Base-by-base conservation (phyloP, 2,329 filamentous ascomycete genomes). In the Alternaria gansuensis region DNA sequence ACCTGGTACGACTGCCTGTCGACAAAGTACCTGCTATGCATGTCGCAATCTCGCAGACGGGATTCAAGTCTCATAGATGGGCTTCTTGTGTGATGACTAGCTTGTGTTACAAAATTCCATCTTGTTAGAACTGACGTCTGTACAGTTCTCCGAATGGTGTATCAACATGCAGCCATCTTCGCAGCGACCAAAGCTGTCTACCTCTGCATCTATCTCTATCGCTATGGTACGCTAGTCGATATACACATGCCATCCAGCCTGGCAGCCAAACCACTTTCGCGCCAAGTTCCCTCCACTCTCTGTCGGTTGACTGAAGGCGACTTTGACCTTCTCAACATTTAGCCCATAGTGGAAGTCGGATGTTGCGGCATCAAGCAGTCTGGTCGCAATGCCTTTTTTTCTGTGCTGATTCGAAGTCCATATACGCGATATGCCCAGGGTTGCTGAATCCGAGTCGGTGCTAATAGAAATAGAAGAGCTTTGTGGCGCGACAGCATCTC, bases 271-370 rank as follows among this genome's bases (percentile, higher is more conserved):
- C 79, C 86, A 89, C 60, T 81, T 82, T 66, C 83, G 79, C 8
- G 87, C 86, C 63, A 90, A 77, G 40, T 77, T 77, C 13, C 82
- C 82, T 36, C 88, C 88, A 67, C 82, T 84, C 64, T 84, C 84
- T 0, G 88, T 90, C n/a, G 87, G 87, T 67, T 88, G 86, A 66
- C 86, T 88, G 75, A 90, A 89, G 3, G 87, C 87, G 37, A 89
- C 79, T 68, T 82, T 74, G 10, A 80, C 78, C 71, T 85, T 87
- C 17, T 81, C 78, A 46, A 88, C 79, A 37, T 81, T 80, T 74
- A 85, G 78, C 2, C 83, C 82, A 59, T 85, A 83, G 52, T 86
- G 79, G 67, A 87, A 87, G 66, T 84, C 81, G 57, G 77, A 79
- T 54, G 83, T 78, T 24, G 84, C 84, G 54, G 80, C 82, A 59